Evolutionary conservation across 1,284 basidiomycete species (phyloP).

Genomic region (Naganishia cerealis): DNA sequence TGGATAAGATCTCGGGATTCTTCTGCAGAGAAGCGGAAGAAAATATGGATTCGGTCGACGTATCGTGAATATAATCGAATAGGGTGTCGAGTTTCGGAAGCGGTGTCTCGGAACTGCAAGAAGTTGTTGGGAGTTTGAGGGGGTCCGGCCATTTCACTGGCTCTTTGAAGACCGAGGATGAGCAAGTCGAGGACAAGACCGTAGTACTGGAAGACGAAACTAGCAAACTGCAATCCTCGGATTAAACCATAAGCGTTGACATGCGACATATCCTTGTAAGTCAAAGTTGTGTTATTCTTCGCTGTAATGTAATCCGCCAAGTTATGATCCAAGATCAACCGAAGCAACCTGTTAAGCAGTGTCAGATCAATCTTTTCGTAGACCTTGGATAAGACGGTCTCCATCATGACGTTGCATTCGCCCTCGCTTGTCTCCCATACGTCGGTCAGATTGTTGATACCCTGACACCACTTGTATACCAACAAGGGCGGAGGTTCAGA

Average conservation of each 20-base stretch:
- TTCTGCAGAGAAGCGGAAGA: conserved; percentile 98
- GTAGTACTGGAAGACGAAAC: conserved; percentile 96
- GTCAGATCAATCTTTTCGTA: conserved; percentile 98
- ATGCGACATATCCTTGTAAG: conserved; percentile 74
- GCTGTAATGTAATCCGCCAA: conserved; percentile 96
- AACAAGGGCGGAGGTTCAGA: conserved; percentile 92
- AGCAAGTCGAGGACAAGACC: conserved; percentile 86
- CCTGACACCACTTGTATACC: conserved; percentile 78
- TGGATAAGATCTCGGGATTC: conserved; percentile 97
- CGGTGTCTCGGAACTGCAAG: conserved; percentile 87
- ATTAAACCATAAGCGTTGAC: conserved; percentile 69
- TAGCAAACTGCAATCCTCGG: conserved; percentile 90
- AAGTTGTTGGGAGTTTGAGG: conserved; percentile 94
- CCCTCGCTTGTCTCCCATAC: conserved; percentile 96
- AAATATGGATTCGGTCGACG: conserved; percentile 86
- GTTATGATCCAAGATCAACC: conserved; percentile 94
- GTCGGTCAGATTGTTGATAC: conserved; percentile 68
- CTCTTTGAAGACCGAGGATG: conserved; percentile 87
- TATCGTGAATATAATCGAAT: conserved; percentile 94
- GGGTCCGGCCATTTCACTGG: conserved; percentile 94
- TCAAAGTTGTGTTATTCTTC: conserved; percentile 92
- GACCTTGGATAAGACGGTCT: conserved; percentile 90
- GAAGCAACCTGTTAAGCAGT: conserved; percentile 83
- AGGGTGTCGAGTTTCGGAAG: conserved; percentile 89
- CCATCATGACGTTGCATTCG: conserved; percentile 95